Evolutionary conservation across 2,329 filamentous ascomycete species (phyloP).

Genomic region (Nigrospora oryzae): DNA sequence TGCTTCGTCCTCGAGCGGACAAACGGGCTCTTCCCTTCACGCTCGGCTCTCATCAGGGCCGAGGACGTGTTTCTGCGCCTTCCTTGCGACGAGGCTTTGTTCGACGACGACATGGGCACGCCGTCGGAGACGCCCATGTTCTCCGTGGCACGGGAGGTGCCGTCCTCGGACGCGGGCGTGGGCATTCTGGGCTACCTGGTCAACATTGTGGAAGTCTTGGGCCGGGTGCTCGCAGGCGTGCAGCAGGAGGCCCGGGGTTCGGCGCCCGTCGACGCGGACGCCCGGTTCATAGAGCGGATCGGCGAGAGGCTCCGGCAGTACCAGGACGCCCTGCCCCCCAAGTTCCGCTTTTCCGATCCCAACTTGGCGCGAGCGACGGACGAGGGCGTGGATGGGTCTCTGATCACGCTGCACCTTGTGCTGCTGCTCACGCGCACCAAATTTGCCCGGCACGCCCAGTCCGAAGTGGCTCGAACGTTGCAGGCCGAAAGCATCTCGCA

Average conservation of each 20-base stretch:
- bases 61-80: slow-evolving; percentile 61
- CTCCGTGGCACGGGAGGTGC: slow-evolving; percentile 31
- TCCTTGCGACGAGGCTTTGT: slow-evolving; percentile 51
- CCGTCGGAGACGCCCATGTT: slow-evolving; percentile 49
- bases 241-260: slow-evolving; percentile 1
- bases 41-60: slow-evolving; percentile 46
- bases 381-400: slow-evolving; percentile 1
- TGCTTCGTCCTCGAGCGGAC: slow-evolving; percentile 63
- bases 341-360: slow-evolving; percentile 1
- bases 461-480: not conserved
- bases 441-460: slow-evolving; percentile 3
- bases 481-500: not conserved
- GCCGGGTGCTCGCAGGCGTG: slow-evolving; percentile 10
- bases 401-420: slow-evolving; percentile 3
- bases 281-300: slow-evolving; percentile 2
- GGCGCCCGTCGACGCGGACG: slow-evolving; percentile 1
- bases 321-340: slow-evolving; percentile 1
- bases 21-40: slow-evolving; percentile 47
- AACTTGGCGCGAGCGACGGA: slow-evolving; percentile 1
- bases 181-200: slow-evolving; percentile 53
- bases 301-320: slow-evolving; percentile 4
- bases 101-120: slow-evolving; percentile 47
- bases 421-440: slow-evolving; percentile 2
- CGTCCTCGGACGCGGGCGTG: slow-evolving; percentile 18
- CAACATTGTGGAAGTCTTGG: slow-evolving; percentile 57